A percentile compares a stretch with the other conserved stretches of the same genome.
phyloP scores from a whole-genome alignment of 352 stramenopile genomes.

The Pythium folliculosum region DNA sequence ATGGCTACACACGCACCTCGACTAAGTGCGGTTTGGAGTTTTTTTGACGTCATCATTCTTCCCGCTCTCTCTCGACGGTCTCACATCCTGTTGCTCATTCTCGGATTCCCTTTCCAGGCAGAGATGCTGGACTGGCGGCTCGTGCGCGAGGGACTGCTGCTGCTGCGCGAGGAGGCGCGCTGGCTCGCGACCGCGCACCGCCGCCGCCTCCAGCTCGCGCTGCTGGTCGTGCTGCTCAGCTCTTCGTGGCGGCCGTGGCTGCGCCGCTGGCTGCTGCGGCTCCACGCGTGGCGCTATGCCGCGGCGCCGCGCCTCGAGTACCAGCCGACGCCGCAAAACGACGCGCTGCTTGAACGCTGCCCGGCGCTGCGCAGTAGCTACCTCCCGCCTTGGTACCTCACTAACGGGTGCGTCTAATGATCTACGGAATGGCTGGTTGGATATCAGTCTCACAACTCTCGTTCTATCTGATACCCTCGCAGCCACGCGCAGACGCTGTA shows the following conservation, averaged over 20 bases:
- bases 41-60: background rate
- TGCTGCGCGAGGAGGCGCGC: slow-evolving; percentile 9
- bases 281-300: slow-evolving; percentile 39
- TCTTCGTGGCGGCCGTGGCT: slow-evolving; percentile 23
- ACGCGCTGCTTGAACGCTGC: slow-evolving; percentile 41
- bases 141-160: slow-evolving; percentile 12
- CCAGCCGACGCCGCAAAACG: slow-evolving; percentile 37
- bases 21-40: slow-evolving; percentile 15
- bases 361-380: slow-evolving; percentile 42
- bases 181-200: slow-evolving; percentile 11
- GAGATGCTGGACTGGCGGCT: slow-evolving; percentile 24
- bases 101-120: background rate
- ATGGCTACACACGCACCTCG: slow-evolving; percentile 21
- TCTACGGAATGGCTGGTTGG: background rate
- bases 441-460: background rate
- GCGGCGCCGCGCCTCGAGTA: slow-evolving; percentile 45
- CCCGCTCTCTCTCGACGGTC: background rate
- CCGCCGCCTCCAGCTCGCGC: slow-evolving; percentile 14
- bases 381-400: slow-evolving; percentile 61
- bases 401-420: slow-evolving; percentile 36
- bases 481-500: slow-evolving; percentile 56
- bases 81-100: too few species aligned
- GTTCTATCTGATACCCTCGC: background rate
- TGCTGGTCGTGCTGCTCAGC: slow-evolving; percentile 20
- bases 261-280: slow-evolving; percentile 15